Base-by-base conservation (phyloP, 140 eudicot genomes). In the Stevia rebaudiana region DNA sequence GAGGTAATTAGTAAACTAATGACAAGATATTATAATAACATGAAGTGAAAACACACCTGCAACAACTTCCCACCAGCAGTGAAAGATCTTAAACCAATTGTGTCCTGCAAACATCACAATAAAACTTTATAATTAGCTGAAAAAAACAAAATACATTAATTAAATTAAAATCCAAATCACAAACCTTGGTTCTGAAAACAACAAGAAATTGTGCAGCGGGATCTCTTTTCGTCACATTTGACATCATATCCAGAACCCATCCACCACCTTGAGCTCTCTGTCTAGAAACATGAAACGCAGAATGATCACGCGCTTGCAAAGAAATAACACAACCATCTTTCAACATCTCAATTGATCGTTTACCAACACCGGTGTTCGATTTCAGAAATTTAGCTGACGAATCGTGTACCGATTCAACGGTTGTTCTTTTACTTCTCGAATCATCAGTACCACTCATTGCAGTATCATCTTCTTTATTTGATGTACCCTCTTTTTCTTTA, bases 11-110 rank as follows among this genome's bases (percentile, higher is more conserved):
- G 23, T 61, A 23, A 41, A 13, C 40, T 23, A 35, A 23, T 61
- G 8, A 61, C 13, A 8, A 7, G 39, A 61, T 23, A 50, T 33
- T 28, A 10, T 31, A 65, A 36, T 56, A 8, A 51, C 5, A 3
- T 8, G n/a, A 67, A 36, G 35, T 8, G 23, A 19, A 64, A 61
- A 30, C 76, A 65, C 76, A 94, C 99, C 97, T 94, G 99, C 81
- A 94, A 77, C 67, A 94, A 78, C 78, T 94, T 94, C 51, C 99
- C 99, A 77, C 97, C 99, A 47, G 99, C 99, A 73, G 99, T 87
- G 74, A 94, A 83, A 33, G 99, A 94, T 70, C 99, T 83, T 72
- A 94, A 76, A 46, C 99, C 99, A 81, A 94, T 83, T 31, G 95
- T 84, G 69, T 94, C 97, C 99, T 94, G 89, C 79, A 79, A 11